phyloP scores from a whole-genome alignment of 2,329 filamentous ascomycete species.

The Torrubiella hemipterigena region DNA sequence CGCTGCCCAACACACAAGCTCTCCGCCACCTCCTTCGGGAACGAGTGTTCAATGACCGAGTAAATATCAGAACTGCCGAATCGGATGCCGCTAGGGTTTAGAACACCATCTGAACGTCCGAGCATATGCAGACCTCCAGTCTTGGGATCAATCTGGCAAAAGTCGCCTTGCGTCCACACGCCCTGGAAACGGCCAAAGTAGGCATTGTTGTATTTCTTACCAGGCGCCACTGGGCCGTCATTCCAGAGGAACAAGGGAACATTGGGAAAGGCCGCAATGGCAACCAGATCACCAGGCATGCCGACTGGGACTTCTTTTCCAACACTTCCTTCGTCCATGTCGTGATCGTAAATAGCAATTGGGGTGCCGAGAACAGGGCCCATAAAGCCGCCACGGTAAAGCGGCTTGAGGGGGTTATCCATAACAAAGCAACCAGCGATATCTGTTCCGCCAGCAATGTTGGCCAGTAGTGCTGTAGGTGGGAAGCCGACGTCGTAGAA shows the following conservation, averaged over 20 bases:
- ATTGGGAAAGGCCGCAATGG: slow-evolving; percentile 60
- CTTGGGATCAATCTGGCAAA: slow-evolving; percentile 55
- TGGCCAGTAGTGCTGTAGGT: slow-evolving; percentile 50
- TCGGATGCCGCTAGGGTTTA: slow-evolving; percentile 68
- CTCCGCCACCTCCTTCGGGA: slow-evolving; percentile 51
- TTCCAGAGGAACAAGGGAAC: slow-evolving; percentile 58
- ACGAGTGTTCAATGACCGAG: slow-evolving; percentile 55
- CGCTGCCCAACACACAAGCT: slow-evolving; percentile 73
- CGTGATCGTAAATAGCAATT: slow-evolving; percentile 50
- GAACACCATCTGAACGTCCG: slow-evolving; percentile 63
- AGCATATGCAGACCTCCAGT: slow-evolving; percentile 56
- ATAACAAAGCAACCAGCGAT: slow-evolving; percentile 50
- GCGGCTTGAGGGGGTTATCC: slow-evolving; percentile 57
- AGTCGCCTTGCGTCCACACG: slow-evolving; percentile 78
- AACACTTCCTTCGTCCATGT: slow-evolving; percentile 33
- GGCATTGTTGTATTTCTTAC: slow-evolving; percentile 44
- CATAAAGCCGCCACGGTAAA: slow-evolving; percentile 45
- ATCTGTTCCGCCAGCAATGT: slow-evolving; percentile 70
- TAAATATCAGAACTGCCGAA: slow-evolving; percentile 79
- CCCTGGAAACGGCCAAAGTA: slow-evolving; percentile 52
- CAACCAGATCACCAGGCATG: slow-evolving; percentile 63
- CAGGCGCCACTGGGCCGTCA: slow-evolving; percentile 33
- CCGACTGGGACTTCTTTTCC: slow-evolving; percentile 40
- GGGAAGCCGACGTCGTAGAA: slow-evolving; percentile 63
- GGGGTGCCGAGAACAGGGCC: slow-evolving; percentile 36